Percentiles rank a stretch among this genome's conserved stretches.
Conservation (phyloP, 2,329 filamentous ascomycete species). For the Tolypocladium endophyticum region DNA sequence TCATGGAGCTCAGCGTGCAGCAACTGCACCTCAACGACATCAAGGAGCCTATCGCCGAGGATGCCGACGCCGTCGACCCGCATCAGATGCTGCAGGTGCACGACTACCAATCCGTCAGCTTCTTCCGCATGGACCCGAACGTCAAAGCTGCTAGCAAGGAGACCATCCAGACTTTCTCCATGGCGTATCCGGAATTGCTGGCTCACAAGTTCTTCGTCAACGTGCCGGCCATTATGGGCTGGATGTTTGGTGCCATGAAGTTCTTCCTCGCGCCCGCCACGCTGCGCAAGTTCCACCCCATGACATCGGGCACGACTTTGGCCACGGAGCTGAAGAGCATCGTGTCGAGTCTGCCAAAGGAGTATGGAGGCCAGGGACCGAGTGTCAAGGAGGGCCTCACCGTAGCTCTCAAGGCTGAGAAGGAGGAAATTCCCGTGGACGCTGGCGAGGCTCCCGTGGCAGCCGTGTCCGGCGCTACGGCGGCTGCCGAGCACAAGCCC, state of each 20-base stretch:
- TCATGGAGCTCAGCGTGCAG: constrained; percentile 79
- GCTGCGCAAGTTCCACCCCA: constrained; percentile 69
- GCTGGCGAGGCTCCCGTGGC: constrained; percentile 6
- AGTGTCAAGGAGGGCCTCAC: constrained; percentile 26
- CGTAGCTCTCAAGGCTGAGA: constrained; percentile 14
- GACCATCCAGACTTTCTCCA: constrained; percentile 71
- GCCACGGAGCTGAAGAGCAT: constrained; percentile 48
- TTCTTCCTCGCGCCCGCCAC: constrained; percentile 64
- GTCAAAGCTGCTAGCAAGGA: constrained; percentile 69
- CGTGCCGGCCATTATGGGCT: constrained; percentile 83
- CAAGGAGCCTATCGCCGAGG: constrained; percentile 60
- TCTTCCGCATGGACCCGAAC: constrained; percentile 68
- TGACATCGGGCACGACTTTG: constrained; percentile 62
- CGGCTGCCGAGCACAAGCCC: constrained; percentile 4
- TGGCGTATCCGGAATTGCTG: constrained; percentile 81
- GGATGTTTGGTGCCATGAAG: constrained; percentile 68
- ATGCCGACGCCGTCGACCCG: constrained; percentile 61
- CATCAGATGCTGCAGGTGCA: constrained; percentile 91
- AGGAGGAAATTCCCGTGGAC: background rate
- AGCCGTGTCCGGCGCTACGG: constrained; percentile 7
- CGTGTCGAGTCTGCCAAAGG: constrained; percentile 55
- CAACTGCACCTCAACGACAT: constrained; percentile 62
- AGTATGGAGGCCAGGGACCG: constrained; percentile 66
- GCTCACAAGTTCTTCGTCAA: constrained; percentile 90
- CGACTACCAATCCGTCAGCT: constrained; percentile 82